Base-by-base conservation (phyloP, 1,139 yeast genomes). In the Geotrichum restrictum region DNA sequence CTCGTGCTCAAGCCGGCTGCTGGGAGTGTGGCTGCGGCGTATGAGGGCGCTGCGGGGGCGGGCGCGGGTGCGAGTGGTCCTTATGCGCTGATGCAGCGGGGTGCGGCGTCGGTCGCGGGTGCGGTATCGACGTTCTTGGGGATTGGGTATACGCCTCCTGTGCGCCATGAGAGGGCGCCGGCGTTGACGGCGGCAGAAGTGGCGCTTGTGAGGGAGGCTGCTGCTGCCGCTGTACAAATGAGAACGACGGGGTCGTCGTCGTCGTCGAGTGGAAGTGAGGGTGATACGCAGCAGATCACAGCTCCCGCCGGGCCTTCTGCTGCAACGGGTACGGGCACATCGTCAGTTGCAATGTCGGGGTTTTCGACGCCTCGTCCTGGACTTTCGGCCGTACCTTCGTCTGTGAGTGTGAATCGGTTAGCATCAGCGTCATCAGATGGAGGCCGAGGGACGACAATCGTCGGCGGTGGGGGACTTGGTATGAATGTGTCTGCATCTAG, bases 1-100 rank as follows among this genome's bases (percentile, higher is more conserved):
- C 67, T 85, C 45, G 79, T 83, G 37, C 70, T 85, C 56, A 82
- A 82, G 61, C 87, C 88, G 0, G 65, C 64, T 14, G 50, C 56
- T 21, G 64, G 65, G 29, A 64, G 60, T 44, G 50, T 51, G 10
- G 31, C 68, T 1, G 60, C 58, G 16, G 74, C 74, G 1, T 68
- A 68, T 45, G 48, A 34, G 14, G 44, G 22, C 10, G 8, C 7
- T 24, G 29, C 29, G 29, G 8, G n/a, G n/a, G n/a, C n/a, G n/a
- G 45, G 40, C 3, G 39, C 31, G 5, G 38, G 47, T 19, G 49
- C 49, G 1, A 16, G 34, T 3, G 45, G 47, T 13, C 45, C 52
- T 4, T 51, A 59, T 16, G 57, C 56, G 10, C 54, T 62, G 54
- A 47, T 64, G 7, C 45, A 55, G 14, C 36, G 55, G 10, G 62